A percentile compares a stretch with the other conserved stretches of the same genome.
Evolutionary conservation across 306 rosid species (phyloP).

Genomic region (Ochetophila trinervis): DNA sequence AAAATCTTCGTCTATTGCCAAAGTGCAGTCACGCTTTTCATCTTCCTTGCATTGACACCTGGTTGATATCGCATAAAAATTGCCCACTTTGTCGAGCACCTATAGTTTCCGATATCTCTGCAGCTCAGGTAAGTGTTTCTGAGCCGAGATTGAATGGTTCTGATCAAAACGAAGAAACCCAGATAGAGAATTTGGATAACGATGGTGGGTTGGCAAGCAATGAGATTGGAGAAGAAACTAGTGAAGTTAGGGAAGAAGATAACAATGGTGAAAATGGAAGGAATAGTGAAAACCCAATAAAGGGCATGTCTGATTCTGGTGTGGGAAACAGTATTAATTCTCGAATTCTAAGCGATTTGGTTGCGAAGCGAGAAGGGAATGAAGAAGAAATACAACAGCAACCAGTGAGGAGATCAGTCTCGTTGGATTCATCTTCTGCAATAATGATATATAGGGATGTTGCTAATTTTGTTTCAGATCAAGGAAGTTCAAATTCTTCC

Average conservation of each 20-base stretch:
- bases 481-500: constrained; percentile 27
- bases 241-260: constrained; percentile 20
- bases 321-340: constrained; percentile 18
- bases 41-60: constrained; percentile 41
- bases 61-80: constrained; percentile 46
- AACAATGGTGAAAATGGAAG: constrained; percentile 18
- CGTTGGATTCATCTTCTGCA: constrained; percentile 39
- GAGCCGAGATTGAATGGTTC: constrained; percentile 24
- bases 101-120: constrained; percentile 25
- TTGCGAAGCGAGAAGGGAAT: constrained; percentile 13
- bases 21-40: constrained; percentile 72
- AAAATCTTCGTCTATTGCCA: constrained; percentile 62
- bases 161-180: constrained; percentile 21
- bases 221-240: constrained; percentile 24
- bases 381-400: constrained; percentile 29
- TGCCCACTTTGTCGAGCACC: constrained; percentile 57
- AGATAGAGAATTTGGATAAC: constrained; percentile 22
- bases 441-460: constrained; percentile 23
- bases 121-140: constrained; percentile 2
- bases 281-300: constrained; percentile 13
- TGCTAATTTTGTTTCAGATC: constrained; percentile 23
- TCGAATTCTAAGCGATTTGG: constrained; percentile 21
- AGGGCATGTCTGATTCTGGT: constrained; percentile 21
- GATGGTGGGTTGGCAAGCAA: constrained; percentile 4
- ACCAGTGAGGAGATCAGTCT: constrained; percentile 42